phyloP scores from a whole-genome alignment of 2,329 filamentous ascomycete genomes.

The Trichoderma sp. region DNA sequence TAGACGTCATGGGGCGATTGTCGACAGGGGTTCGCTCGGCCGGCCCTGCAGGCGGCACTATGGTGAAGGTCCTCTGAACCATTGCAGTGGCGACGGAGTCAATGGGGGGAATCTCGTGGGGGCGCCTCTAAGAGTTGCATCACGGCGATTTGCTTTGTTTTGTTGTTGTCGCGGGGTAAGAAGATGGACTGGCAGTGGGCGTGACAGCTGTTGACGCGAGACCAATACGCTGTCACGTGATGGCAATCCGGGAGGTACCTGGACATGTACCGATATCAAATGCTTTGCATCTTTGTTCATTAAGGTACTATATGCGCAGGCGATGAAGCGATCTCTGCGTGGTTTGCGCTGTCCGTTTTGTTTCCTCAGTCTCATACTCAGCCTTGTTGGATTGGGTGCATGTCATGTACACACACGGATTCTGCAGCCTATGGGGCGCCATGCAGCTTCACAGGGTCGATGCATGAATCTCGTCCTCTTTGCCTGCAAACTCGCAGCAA shows the following conservation, averaged over 20 bases:
- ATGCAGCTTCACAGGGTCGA: too few relatives aligned
- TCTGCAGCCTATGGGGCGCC: too few relatives aligned
- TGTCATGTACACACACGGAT: too few relatives aligned
- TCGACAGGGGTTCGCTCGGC: conserved; percentile 20
- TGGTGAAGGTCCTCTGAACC: conserved; percentile 44
- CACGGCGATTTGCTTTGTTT: background rate
- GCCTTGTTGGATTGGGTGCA: too few relatives aligned
- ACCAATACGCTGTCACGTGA: conserved; percentile 23
- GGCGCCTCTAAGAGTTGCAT: background rate
- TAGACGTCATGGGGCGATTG: conserved; percentile 41
- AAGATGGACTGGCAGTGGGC: background rate
- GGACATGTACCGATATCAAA: background rate
- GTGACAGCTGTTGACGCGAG: conserved; percentile 18
- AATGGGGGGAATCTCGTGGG: background rate
- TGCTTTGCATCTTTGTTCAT: background rate
- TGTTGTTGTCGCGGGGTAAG: conserved; percentile 15
- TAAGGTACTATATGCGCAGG: too few relatives aligned
- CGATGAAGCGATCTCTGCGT: too few relatives aligned
- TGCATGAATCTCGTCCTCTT: too few relatives aligned
- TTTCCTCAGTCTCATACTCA: too few relatives aligned
- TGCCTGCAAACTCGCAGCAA: too few relatives aligned
- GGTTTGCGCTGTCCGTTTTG: too few relatives aligned
- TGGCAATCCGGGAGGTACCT: background rate
- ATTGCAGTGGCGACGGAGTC: conserved; percentile 24
- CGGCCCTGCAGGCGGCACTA: conserved; percentile 37